Conservation (phyloP, 164 flowering plant genomes). For the Vitis cinerea region DNA sequence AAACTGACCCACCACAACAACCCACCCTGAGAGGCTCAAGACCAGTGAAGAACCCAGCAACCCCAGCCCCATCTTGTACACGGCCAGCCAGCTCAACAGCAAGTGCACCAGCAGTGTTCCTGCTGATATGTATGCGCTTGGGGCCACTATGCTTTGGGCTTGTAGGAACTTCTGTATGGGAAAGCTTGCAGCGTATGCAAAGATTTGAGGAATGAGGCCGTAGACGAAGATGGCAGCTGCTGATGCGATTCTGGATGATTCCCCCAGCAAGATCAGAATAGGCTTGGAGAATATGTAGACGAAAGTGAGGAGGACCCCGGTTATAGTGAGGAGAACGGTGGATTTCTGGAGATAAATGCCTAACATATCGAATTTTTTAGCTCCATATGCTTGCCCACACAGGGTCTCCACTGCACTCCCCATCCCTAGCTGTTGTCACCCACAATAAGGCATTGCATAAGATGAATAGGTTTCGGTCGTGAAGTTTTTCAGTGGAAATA, state of each 20-base stretch:
- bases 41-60: conserved; percentile 31
- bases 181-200: conserved; percentile 32
- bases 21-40: conserved; percentile 36
- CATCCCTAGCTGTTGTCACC: conserved; percentile 49
- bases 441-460: too few relatives aligned
- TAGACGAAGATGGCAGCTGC: conserved; percentile 32
- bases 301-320: conserved; percentile 21
- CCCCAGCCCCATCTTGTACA: conserved; percentile 28
- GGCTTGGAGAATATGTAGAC: conserved; percentile 33
- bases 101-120: conserved; percentile 22
- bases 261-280: conserved; percentile 25
- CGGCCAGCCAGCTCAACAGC: conserved; percentile 21
- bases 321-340: conserved; percentile 18
- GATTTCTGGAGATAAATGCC: conserved; percentile 36
- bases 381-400: conserved; percentile 41
- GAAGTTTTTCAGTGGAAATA: too few relatives aligned
- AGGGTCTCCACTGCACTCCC: conserved; percentile 65
- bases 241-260: conserved; percentile 23
- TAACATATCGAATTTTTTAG: conserved; percentile 22
- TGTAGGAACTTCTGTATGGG: conserved; percentile 39
- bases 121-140: conserved; percentile 25
- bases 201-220: conserved; percentile 35
- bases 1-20: conserved; percentile 31
- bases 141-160: conserved; percentile 37
- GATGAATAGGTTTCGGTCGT: too few relatives aligned